Evolutionary conservation across 371 early-diverging fungal species (phyloP).

Genomic region (Mortierella sp.): DNA sequence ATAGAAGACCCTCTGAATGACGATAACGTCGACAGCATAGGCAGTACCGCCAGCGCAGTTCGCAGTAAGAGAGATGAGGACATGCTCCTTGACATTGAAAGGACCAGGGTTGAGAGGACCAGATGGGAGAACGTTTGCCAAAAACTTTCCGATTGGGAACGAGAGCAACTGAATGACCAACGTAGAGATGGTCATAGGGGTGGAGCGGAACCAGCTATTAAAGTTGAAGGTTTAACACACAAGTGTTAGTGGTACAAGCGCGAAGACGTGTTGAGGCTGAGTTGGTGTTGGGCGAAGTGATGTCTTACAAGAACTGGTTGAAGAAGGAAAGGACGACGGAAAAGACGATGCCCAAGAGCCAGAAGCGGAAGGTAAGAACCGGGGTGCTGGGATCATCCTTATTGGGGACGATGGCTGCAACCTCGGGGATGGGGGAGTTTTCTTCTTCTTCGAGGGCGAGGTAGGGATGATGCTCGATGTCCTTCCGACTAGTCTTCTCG

Average conservation of each 20-base stretch:
- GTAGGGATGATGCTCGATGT: conserved; percentile 28
- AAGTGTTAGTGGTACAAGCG: too few relatives aligned
- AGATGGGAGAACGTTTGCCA: conserved; percentile 58
- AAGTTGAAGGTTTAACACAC: neutral
- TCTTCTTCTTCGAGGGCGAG: conserved; percentile 47
- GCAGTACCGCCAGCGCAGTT: conserved; percentile 59
- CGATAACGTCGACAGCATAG: conserved; percentile 71
- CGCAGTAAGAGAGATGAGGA: conserved; percentile 63
- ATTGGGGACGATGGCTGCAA: conserved; percentile 49
- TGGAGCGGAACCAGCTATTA: conserved; percentile 32
- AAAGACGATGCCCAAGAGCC: conserved; percentile 75
- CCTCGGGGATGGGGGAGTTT: conserved; percentile 52
- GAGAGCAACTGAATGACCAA: conserved; percentile 62
- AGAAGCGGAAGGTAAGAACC: conserved; percentile 78
- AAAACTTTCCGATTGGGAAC: conserved; percentile 62
- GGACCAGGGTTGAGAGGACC: conserved; percentile 74
- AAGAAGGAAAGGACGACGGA: conserved; percentile 66
- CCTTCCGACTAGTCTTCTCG: conserved; percentile 17
- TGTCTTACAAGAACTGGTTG: conserved; percentile 70
- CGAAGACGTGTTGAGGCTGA: too few relatives aligned
- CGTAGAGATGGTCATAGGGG: conserved; percentile 51
- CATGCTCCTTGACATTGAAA: conserved; percentile 82
- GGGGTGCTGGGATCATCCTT: conserved; percentile 74
- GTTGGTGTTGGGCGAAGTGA: too few relatives aligned
- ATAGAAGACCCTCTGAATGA: conserved; percentile 64